Percentiles rank a stretch among this genome's conserved stretches.
Evolutionary conservation across 257 asterid species (phyloP).

Genomic region (Echites panduratus): DNA sequence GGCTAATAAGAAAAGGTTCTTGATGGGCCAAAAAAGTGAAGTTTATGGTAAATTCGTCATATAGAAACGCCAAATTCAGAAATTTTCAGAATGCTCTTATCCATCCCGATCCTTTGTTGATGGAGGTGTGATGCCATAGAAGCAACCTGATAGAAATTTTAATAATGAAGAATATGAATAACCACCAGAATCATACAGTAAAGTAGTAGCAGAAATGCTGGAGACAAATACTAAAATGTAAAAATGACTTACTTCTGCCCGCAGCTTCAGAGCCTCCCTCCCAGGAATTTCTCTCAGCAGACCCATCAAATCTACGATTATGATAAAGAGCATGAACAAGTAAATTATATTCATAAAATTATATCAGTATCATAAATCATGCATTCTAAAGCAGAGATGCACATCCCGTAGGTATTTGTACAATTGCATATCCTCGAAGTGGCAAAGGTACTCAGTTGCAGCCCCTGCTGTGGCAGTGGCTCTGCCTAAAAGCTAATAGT

Average conservation of each 20-base stretch:
- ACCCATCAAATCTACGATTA: slow-evolving; percentile 61
- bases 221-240: slow-evolving; percentile 6
- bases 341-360: not conserved
- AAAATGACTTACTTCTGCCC: slow-evolving; percentile 72
- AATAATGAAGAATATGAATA: slow-evolving; percentile 4
- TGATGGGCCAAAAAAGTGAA: not conserved
- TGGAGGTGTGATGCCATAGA: slow-evolving; percentile 75
- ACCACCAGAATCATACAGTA: not conserved
- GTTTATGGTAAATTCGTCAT: slow-evolving; percentile 19
- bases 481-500: not conserved
- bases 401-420: not conserved
- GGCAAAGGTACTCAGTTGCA: not conserved
- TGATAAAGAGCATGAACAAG: not conserved
- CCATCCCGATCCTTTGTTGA: slow-evolving; percentile 60
- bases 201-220: slow-evolving; percentile 4
- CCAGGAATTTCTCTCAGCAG: slow-evolving; percentile 84
- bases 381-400: not conserved
- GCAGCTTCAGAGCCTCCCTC: slow-evolving; percentile 79
- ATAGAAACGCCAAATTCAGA: slow-evolving; percentile 80
- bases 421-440: not conserved
- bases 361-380: not conserved
- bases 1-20: not conserved
- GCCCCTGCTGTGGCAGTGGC: not conserved
- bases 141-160: slow-evolving; percentile 59
- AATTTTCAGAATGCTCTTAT: slow-evolving; percentile 57